Evolutionary conservation across 176 grass and related monocot species (phyloP), one percentile per base, ranked within the genome.

Genomic region (Cymbopogon citratus): DNA sequence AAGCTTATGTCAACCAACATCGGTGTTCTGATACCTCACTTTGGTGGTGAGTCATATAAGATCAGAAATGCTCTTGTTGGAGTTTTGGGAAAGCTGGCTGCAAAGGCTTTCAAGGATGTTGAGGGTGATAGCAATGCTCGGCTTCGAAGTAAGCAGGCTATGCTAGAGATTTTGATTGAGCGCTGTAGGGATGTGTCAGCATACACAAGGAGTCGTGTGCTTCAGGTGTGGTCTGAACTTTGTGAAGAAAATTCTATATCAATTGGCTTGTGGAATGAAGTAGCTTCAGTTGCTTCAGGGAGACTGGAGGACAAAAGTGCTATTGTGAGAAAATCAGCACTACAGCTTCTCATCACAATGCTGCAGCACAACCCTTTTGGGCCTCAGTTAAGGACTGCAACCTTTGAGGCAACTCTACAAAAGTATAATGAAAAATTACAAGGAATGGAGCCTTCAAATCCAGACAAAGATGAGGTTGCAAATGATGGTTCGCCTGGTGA

Each of bases 261-360:
- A 66, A 98, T 98, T 91, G 95, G 95, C 23, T 79, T 98, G 54
- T 98, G 95, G 95, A 98, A 98, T 86, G 88, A 98, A 84, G 92
- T 98, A 56, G 87, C 95, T 25, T 73, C 80, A 46, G 79, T 98
- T 75, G 92, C 92, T 80, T 92, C 92, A 3, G 92, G 95, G 34
- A 92, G 95, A 60, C 49, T 98, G 82, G 95, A 93, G 86, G 95
- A 98, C 76, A 98, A 98, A 87, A 98, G 90, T 89, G 88, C 95
- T 33, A 91, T 93, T 66, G 95, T 95, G 73, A 94, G 95, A 74
- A 98, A 98, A 91, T 98, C 95, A 60, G 90, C 95, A 72, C 15
- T 98, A 52, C 87, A 90, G 72, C 84, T 98, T 75, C 84, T 98
- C 63, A 93, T 98, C 46, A 93, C 95, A 43, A 89, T 98, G 87